Base-by-base conservation (phyloP, 805 yeast species). In the Priceomyces castillae region DNA sequence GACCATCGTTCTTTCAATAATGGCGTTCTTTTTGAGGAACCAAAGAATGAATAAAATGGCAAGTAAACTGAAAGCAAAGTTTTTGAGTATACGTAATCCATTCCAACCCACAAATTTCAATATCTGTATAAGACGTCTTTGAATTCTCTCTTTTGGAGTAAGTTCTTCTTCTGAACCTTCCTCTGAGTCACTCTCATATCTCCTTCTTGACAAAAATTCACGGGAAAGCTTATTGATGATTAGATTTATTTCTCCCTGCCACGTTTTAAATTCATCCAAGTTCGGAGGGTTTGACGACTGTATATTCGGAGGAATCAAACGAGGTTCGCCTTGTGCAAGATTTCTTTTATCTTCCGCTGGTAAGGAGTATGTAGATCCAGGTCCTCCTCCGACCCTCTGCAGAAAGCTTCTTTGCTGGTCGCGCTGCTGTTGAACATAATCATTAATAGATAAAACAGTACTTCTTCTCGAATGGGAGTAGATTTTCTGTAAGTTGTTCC, bases 241-340 rank as follows among this genome's bases (percentile, higher is more conserved):
- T 38, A 67, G 50, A 47, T 77, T 78, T 38, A 78, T 73, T 43
- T 77, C 82, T 25, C 67, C 69, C 53, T 77, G 82, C 83, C 83
- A 78, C 37, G 63, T 67, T 34, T 69, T 62, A 46, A 77, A 72
- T 33, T 76, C 81, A 34, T 67, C 72, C 43, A 28, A 40, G 20
- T 22, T 48, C 14, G 41, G n/a, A n/a, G 30, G n/a, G 17, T 41
- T 41, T 15, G 36, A 30, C n/a, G 43, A 17, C 34, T 44, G 40
- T 4, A 34, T 10, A 28, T 44, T 43, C 7, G 49, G 36, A 6
- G 59, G 52, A 16, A 49, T 41, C 2, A 53, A 43, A 34, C 49
- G 53, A 2, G 44, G 30, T 23, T 47, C 43, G 17, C 45, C 42
- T 15, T 33, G 33, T 17, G 41, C 17, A 11, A 14, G 19, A 15